Evolutionary conservation across 345 rosid species (phyloP), one percentile per base, ranked within the genome.

Genomic region (Mangifera indica): DNA sequence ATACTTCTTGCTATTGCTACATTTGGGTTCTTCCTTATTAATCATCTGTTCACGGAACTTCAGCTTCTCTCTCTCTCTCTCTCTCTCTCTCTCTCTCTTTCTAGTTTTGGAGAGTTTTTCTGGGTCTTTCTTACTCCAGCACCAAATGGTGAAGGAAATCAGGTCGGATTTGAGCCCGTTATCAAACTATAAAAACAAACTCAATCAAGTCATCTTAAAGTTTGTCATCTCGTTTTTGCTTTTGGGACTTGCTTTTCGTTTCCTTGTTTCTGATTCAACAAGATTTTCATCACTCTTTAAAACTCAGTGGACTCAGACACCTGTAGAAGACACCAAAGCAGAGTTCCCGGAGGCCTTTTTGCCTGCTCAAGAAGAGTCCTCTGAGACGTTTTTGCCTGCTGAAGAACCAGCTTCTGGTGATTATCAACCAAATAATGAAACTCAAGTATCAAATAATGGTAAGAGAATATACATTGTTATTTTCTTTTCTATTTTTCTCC

Each of bases 231-330:
- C 90, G 24, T 80, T 89, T 73, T 75, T 83, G 40, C 49, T 91
- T 1, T 25, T 83, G n/a, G 87, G 82, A 69, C 79, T 91, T 64
- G 89, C 93, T 72, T 93, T 86, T 72, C 91, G 84, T 69, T 81
- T 91, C 67, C 80, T 89, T 55, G 29, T 82, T 81, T 85, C 91
- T 49, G 85, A 73, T 79, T 85, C 96, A 55, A 67, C 85, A 80
- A n/a, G 70, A 9, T 77, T 87, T 57, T 59, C 96, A 20, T 78
- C 88, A 10, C 62, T 76, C 52, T 21, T 79, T 3, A 75, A 73
- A 15, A 52, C 79, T 25, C 80, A 65, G 3, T n/a, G 48, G n/a
- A 17, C 24, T 14, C 10, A 10, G 44, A 44, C 12, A 1, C 32
- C 63, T 10, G 13, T 25, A 0, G 69, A 73, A 10, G 75, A 68